These are phyloP conservation scores for Backusella liffmaniae DNA, from an alignment of 192 early-diverging fungal genomes.

Conservation along the genomic window DNA sequence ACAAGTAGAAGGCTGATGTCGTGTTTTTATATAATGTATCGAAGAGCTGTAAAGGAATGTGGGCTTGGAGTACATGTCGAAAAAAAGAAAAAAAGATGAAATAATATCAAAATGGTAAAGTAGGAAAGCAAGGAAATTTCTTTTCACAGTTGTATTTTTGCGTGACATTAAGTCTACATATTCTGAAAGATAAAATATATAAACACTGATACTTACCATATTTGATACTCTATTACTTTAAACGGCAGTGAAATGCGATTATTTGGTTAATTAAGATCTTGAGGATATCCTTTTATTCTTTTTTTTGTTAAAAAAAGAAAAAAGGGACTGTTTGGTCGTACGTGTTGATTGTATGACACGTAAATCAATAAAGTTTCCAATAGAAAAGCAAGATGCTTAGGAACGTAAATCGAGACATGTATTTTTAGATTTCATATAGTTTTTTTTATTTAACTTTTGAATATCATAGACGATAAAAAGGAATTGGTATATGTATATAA, in stretches of 20 bases:
- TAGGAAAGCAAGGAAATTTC: background rate
- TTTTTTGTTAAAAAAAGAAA: slow-evolving; percentile 4
- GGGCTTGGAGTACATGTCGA: background rate
- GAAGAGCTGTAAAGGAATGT: background rate
- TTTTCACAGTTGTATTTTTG: background rate
- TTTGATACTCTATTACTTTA: background rate
- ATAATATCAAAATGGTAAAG: background rate
- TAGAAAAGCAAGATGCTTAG: background rate
- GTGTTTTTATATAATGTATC: background rate
- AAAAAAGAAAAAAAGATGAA: background rate
- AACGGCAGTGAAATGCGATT: background rate
- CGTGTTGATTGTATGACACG: background rate
- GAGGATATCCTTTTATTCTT: background rate
- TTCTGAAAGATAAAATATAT: background rate
- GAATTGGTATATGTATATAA: background rate
- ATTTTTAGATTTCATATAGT: background rate
- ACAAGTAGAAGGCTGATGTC: background rate
- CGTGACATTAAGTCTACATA: background rate
- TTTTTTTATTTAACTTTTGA: slow-evolving; percentile 6
- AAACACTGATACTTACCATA: background rate
- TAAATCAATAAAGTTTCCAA: slow-evolving; percentile 1
- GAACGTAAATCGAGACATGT: background rate
- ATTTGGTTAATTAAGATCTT: slow-evolving; percentile 6
- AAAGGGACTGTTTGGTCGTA: background rate
- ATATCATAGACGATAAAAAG: background rate